Evolutionary conservation across 2,329 filamentous ascomycete genomes (phyloP), one percentile per base, ranked within the genome.

Genomic region (Helicocarpus griseus): DNA sequence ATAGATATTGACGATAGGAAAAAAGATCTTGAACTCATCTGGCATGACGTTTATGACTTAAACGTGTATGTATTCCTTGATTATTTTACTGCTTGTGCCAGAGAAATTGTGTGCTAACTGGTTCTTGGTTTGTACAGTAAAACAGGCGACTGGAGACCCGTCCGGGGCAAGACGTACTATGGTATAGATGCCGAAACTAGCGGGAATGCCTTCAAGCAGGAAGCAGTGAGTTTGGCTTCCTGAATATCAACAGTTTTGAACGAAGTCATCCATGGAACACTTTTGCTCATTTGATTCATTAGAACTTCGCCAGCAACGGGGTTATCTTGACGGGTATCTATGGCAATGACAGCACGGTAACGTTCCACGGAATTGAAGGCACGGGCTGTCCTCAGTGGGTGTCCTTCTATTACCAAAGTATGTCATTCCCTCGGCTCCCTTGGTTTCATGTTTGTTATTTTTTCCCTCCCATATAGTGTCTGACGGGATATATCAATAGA

Each of bases 21-120:
- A 59, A 78, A 78, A 54, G 71, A 70, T 0, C 68, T 80, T 2
- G 59, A 71, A 2, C 51, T 80, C 0, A 68, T 72, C 13, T 80
- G 78, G 78, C 65, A 79, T 51, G 77, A 81, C 52, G 66, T 81
- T 5, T 81, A 80, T 51, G 77, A 80, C 53, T 65, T 81, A 0
- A 62, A 80, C 51, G 73, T 79, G 61, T 66, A 59, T 21, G 57
- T 53, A 35, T 35, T 14, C 31, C 31, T 35, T 35, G 31, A 14
- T n/a, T n/a, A n/a, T n/a, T n/a, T n/a, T n/a, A n/a, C n/a, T n/a
- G n/a, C n/a, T n/a, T n/a, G n/a, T n/a, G n/a, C n/a, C n/a, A n/a
- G n/a, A n/a, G n/a, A n/a, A n/a, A n/a, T n/a, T n/a, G n/a, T n/a
- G n/a, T n/a, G n/a, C n/a, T n/a, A n/a, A n/a, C n/a, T n/a, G n/a